Base-by-base conservation (phyloP, 163 green algal genomes). In the Volvox carteri region DNA sequence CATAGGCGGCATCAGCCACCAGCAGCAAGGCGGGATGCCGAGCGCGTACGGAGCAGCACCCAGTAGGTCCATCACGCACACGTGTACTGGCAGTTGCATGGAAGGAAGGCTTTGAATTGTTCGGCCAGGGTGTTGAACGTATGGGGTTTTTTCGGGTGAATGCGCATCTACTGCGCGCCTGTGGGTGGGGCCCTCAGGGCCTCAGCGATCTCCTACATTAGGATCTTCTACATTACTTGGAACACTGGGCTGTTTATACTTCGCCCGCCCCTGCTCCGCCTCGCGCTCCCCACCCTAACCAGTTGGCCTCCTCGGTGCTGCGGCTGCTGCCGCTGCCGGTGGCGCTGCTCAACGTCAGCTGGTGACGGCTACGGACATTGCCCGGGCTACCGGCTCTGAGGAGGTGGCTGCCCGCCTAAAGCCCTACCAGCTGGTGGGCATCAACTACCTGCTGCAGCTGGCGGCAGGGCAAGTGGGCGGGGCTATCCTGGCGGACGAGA, bases 401-500 rank as follows among this genome's bases (percentile, higher is more conserved):
- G 90, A 94, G 46, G 90, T 94, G 23, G 91, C 94, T 7, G 80
- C 72, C 12, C 92, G 90, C 44, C 90, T 99, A 23, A 99, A 99
- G 86, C 93, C 93, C 23, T 99, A 99, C 94, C 97, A 99, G 93
- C 81, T 99, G 52, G 95, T 99, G 4, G 97, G 97, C 65, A 95
- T 99, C 80, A 99, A 98, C 92, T 99, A 98, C 92, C 93, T 99
- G 75, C 91, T 98, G 92, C 81, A 87, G 80, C 62, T 87, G 80
- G 80, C 78, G 41, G 28, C 41, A 44, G 78, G 30, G 0, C 80
- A 78, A 42, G 86, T 94, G 19, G 89, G 88, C 23, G 90, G 90
- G 48, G 96, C 95, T 67, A 99, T 99, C 87, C 90, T 99, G 78
- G 97, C 96, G 14, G 97, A 99, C 87, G 97, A 99, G 91, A 98